Base-by-base conservation (phyloP, 2,329 filamentous ascomycete species). In the Ceratocystis eucalypticola region DNA sequence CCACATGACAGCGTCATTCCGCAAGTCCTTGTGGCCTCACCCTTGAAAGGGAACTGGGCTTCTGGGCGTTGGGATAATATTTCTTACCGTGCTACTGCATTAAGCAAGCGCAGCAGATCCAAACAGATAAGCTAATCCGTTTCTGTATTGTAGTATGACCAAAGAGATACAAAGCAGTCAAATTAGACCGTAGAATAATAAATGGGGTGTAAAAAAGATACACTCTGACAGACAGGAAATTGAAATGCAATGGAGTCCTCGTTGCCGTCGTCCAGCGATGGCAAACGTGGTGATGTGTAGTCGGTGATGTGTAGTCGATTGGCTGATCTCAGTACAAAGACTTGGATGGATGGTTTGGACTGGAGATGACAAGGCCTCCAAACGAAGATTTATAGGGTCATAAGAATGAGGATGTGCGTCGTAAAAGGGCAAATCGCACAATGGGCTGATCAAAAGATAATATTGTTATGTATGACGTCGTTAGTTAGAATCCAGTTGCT, bases 1-100 rank as follows among this genome's bases (percentile, higher is more conserved):
- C 53, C 53, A 59, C 53, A 59, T 59, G 28, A 59, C 53, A 59
- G 28, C 10, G 53, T 20, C 48, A 53, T 15, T 12, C 8, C 46
- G 4, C 22, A 2, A 53, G 48, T 25, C 12, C 12, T 53, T 22
- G 48, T 53, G 48, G 48, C 48, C 20, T 53, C 48, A 53, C 8
- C 20, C 48, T 50, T 50, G 46, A 10, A 20, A 0, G n/a, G 20
- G 8, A 20, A 20, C 22, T 50, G 46, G 46, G 46, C 3, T 50
- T 33, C 1, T 22, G 6, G n/a, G 17, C 5, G 5, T 59, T 33
- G 25, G 28, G 17, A 59, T 59, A 41, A 33, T 37, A n/a, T 59
- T 33, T 59, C 53, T 59, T 59, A 59, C 53, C 53, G 28, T 59
- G 17, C 53, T 30, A 30, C 33, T 59, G 53, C 53, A 59, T 37